A percentile compares a stretch with the other conserved stretches of the same genome.
These are phyloP conservation scores for Raphanus sativus DNA, from an alignment of 345 rosid genomes.

Conservation along the genomic window DNA sequence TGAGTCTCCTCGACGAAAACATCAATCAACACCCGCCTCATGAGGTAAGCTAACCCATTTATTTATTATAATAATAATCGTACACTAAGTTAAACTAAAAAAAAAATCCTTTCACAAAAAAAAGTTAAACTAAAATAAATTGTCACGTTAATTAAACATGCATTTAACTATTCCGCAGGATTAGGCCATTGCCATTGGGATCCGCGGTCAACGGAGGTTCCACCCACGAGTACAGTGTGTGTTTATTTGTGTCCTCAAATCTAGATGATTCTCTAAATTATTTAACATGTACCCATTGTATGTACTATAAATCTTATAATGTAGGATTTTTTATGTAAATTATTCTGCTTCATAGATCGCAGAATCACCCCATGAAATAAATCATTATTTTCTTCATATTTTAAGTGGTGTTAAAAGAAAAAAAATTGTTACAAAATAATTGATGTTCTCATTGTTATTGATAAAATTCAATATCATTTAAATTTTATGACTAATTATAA, in stretches of 20 bases:
- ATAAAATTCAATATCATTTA: too few relatives aligned
- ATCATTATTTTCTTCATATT: too few relatives aligned
- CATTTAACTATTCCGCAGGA: conserved; percentile 30
- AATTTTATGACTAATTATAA: too few relatives aligned
- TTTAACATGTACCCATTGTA: not conserved
- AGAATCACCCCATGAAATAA: too few relatives aligned
- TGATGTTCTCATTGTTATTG: too few relatives aligned
- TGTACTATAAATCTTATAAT: not conserved
- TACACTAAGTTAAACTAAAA: too few relatives aligned
- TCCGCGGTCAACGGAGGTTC: conserved; percentile 42
- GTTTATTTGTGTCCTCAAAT: conserved; percentile 4
- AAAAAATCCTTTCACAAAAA: too few relatives aligned
- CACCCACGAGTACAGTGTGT: conserved; percentile 36
- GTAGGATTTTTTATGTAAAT: not conserved
- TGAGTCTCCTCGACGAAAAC: conserved; percentile 28
- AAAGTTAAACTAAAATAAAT: not conserved
- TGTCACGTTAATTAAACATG: conserved; percentile 7
- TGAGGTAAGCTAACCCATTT: conserved; percentile 14
- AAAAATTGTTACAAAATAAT: too few relatives aligned
- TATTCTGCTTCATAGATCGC: too few relatives aligned
- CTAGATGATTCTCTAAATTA: conserved; percentile 13
- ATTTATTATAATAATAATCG: too few relatives aligned
- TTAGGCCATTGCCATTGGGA: conserved; percentile 33
- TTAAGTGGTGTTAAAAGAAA: too few relatives aligned
- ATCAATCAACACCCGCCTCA: conserved; percentile 26